Base-by-base conservation (phyloP, 176 grass and related monocot species). In the Raddia distichophylla region DNA sequence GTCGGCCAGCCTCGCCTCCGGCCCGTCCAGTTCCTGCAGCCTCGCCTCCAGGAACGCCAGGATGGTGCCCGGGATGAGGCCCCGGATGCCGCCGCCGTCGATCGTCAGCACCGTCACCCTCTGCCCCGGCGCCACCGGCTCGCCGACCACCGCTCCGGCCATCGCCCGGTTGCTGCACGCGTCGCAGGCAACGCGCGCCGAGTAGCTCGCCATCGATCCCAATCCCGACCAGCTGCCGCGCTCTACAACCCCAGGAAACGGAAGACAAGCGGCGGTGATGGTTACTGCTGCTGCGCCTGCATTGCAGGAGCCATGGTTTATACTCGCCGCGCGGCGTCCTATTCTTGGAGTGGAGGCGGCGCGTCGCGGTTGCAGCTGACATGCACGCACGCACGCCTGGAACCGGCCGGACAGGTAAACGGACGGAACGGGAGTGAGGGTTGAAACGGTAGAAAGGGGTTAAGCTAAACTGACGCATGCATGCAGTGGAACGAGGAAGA, bases 41-140 rank as follows among this genome's bases (percentile, higher is more conserved):
- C 7, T 48, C 15, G 60, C 60, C 44, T 91, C 89, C 0, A 91
- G 85, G 81, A 80, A 91, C 0, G 65, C 85, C 1, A 91, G 89
- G 56, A 91, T 81, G 49, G 89, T 87, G 58, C 75, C 85, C 0
- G 85, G 85, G 50, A 91, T 87, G 71, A 87, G 64, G 8, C 85
- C 89, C 5, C 89, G 70, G 71, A 91, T 81, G 81, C 85, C 89
- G 60, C 85, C 89, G 0, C 89, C 89, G 58, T 87, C 85, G 43
- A 91, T 84, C 57, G 85, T 14, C 48, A 84, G 66, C n/a, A 91
- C 57, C 58, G 81, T 78, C 65, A 91, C 80, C 69, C 84, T n/a
- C 20, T 79, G 53, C 60, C 74, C 79, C 63, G 47, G 63, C 42
- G 52, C 56, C 42, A 69, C 76, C 32, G 71, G 54, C 74, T 80